phyloP scores from a whole-genome alignment of 768 basidiomycete genomes.

The Hortiboletus campestris region DNA sequence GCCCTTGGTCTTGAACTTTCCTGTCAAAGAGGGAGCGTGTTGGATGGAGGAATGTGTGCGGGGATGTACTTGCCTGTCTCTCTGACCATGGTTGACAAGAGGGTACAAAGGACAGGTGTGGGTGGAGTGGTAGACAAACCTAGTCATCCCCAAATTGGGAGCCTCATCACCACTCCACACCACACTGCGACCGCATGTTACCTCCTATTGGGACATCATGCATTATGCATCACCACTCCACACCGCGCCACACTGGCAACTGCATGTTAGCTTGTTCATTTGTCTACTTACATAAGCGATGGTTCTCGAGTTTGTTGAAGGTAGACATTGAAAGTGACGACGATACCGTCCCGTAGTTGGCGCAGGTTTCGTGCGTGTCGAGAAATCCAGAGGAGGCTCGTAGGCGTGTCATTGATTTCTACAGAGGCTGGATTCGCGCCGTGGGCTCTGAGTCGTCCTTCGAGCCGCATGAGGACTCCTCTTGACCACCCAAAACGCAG shows the following conservation, averaged over 20 bases:
- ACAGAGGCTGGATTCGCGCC: constrained; percentile 91
- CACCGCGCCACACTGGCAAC: too few relatives aligned
- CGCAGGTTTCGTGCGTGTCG: constrained; percentile 65
- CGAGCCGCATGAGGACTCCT: too few relatives aligned
- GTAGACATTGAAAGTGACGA: constrained; percentile 51
- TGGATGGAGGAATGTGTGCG: too few relatives aligned
- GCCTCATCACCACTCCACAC: background rate
- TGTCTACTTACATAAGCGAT: constrained; percentile 18
- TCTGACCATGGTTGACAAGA: constrained; percentile 30
- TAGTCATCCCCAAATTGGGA: constrained; percentile 14
- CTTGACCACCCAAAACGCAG: background rate
- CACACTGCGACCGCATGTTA: too few relatives aligned
- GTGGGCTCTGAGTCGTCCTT: constrained; percentile 46
- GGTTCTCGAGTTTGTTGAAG: background rate
- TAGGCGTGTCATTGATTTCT: constrained; percentile 68
- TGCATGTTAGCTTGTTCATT: too few relatives aligned
- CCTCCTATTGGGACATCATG: too few relatives aligned
- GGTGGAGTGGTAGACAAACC: too few relatives aligned
- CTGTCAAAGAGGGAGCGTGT: constrained; percentile 30
- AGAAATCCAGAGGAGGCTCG: constrained; percentile 58
- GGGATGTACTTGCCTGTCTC: constrained; percentile 22
- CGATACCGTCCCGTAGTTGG: constrained; percentile 89
- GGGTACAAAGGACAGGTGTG: background rate
- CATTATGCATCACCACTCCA: too few relatives aligned
- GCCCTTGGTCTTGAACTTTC: constrained; percentile 83